Conservation (phyloP, 2,329 filamentous ascomycete species). For the Pseudogymnoascus sp. region DNA sequence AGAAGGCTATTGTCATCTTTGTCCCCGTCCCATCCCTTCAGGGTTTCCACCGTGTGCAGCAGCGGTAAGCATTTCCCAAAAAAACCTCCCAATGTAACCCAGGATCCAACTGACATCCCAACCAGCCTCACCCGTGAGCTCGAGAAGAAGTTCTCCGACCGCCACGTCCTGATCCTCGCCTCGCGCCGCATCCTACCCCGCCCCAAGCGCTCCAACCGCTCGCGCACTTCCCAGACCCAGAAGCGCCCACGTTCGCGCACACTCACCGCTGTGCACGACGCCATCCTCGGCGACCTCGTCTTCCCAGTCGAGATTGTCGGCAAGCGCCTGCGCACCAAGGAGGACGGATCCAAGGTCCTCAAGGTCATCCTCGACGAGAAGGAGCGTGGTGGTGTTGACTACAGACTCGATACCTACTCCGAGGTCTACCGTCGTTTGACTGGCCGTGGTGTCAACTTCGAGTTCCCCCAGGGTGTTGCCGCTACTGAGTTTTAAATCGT, state of each 20-base stretch:
- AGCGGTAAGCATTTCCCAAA: conserved; percentile 67
- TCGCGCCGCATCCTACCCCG: conserved; percentile 97
- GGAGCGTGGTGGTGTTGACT: conserved; percentile 98
- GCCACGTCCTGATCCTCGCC: conserved; percentile 97
- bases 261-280: conserved; percentile 96
- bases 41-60: conserved; percentile 99
- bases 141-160: conserved; percentile 99
- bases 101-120: conserved; percentile 1
- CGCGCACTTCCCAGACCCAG: conserved; percentile 93
- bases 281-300: conserved; percentile 95
- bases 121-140: conserved; percentile 95
- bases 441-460: conserved; percentile 92
- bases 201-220: conserved; percentile 96
- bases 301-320: conserved; percentile 99
- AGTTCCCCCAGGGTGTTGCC: conserved; percentile 84
- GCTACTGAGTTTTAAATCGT: conserved; percentile 66
- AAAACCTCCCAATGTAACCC: neutral
- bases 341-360: conserved; percentile 96
- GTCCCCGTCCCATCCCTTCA: conserved; percentile 97
- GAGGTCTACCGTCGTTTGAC: conserved; percentile 99
- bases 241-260: conserved; percentile 98
- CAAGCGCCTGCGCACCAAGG: conserved; percentile 97
- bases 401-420: conserved; percentile 98
- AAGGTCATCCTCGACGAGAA: conserved; percentile 99
- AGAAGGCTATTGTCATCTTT: conserved; percentile 99